phyloP scores from a whole-genome alignment of 495 filamentous ascomycete genomes.

The Sporormia fimetaria region DNA sequence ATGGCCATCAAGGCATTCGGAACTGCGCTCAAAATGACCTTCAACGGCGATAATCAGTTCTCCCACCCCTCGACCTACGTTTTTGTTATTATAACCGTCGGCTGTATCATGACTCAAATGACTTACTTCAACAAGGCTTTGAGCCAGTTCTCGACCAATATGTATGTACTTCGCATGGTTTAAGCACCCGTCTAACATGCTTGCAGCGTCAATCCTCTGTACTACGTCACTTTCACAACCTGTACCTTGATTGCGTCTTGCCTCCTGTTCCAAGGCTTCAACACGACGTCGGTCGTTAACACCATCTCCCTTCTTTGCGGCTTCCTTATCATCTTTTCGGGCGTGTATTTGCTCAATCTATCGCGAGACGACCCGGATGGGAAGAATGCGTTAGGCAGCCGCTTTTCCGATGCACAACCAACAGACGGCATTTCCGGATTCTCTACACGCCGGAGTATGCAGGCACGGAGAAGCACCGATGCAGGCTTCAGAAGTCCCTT shows the following conservation, averaged over 20 bases:
- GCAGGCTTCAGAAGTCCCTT: slow-evolving; percentile 41
- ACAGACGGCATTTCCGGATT: slow-evolving; percentile 84
- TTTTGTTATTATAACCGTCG: slow-evolving; percentile 80
- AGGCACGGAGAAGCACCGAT: slow-evolving; percentile 60
- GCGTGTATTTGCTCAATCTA: slow-evolving; percentile 93
- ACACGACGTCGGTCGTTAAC: slow-evolving; percentile 85
- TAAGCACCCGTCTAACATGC: not conserved
- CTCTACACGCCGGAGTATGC: slow-evolving; percentile 86
- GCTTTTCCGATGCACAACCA: slow-evolving; percentile 62
- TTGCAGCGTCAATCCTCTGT: slow-evolving; percentile 87
- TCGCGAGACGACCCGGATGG: slow-evolving; percentile 85
- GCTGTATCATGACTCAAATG: slow-evolving; percentile 97
- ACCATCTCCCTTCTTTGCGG: slow-evolving; percentile 87
- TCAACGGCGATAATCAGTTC: slow-evolving; percentile 88
- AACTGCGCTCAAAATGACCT: slow-evolving; percentile 87
- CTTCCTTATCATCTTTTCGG: slow-evolving; percentile 93
- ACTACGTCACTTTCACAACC: slow-evolving; percentile 99
- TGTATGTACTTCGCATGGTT: slow-evolving; percentile 46
- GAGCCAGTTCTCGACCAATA: slow-evolving; percentile 90
- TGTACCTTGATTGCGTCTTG: slow-evolving; percentile 90
- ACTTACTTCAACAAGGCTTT: slow-evolving; percentile 99
- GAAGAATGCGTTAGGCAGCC: slow-evolving; percentile 47
- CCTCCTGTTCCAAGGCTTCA: slow-evolving; percentile 95
- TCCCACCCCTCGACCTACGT: slow-evolving; percentile 88
- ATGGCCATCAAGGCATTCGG: slow-evolving; percentile 98